Evolutionary conservation across 75 land plant species (phyloP).

Genomic region (Pseudotsuga menziesii): DNA sequence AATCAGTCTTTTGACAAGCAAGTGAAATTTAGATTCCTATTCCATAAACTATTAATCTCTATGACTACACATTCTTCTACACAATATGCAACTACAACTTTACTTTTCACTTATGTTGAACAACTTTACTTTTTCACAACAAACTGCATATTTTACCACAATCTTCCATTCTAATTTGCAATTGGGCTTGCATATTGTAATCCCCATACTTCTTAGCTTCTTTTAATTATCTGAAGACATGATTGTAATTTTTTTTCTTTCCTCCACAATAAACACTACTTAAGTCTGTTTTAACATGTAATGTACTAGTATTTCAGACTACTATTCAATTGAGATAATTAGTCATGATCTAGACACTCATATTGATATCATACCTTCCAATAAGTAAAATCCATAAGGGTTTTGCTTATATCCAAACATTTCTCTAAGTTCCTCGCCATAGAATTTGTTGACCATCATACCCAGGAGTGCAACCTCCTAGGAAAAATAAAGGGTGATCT

Average conservation of each 20-base stretch:
- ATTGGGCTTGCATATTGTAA: background rate
- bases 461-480: conserved; percentile 87
- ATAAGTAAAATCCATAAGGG: conserved; percentile 73
- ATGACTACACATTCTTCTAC: too few relatives aligned
- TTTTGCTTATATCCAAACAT: conserved; percentile 94
- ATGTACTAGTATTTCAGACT: background rate
- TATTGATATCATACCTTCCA: conserved; percentile 55
- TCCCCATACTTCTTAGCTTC: background rate
- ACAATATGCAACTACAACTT: too few relatives aligned
- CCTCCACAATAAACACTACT: background rate
- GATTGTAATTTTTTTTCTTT: background rate
- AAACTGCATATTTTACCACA: too few relatives aligned
- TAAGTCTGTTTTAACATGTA: background rate
- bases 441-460: conserved; percentile 71
- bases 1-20: too few relatives aligned
- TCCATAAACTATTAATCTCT: too few relatives aligned
- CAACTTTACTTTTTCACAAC: too few relatives aligned
- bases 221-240: background rate
- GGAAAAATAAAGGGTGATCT: background rate
- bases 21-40: too few relatives aligned
- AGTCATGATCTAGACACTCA: background rate
- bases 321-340: background rate
- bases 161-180: too few relatives aligned
- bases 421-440: conserved; percentile 83
- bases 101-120: too few relatives aligned